Conservation (phyloP, 75 land plant species). For the Cunninghamia lanceolata region DNA sequence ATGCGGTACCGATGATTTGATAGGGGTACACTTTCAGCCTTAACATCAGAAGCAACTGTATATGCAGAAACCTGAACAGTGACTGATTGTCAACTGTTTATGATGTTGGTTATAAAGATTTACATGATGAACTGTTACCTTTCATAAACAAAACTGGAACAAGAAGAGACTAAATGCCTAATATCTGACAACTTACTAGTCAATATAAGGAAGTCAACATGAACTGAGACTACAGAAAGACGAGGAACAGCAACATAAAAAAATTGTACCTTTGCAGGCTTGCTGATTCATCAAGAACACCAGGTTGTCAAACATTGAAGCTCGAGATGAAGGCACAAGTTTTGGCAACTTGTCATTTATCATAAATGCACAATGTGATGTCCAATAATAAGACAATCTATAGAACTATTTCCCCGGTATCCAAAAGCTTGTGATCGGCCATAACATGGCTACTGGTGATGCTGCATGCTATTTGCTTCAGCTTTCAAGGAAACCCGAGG, state of each 20-base stretch:
- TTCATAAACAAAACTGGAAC: too few relatives aligned
- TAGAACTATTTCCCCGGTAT: conserved; percentile 26
- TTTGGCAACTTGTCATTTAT: conserved; percentile 27
- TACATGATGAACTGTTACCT: too few relatives aligned
- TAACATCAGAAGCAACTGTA: too few relatives aligned
- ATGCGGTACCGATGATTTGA: too few relatives aligned
- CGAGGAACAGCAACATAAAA: background rate
- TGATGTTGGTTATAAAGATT: too few relatives aligned
- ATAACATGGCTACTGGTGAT: conserved; percentile 23
- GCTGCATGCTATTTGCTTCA: conserved; percentile 29
- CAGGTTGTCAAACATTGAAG: background rate
- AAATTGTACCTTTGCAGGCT: background rate
- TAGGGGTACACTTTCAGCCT: too few relatives aligned
- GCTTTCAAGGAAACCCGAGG: conserved; percentile 26
- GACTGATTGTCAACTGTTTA: too few relatives aligned
- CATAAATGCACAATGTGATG: conserved; percentile 23
- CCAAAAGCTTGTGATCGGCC: conserved; percentile 15
- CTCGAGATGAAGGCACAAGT: conserved; percentile 3
- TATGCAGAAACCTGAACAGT: too few relatives aligned
- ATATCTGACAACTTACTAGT: too few relatives aligned
- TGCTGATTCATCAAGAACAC: conserved; percentile 12
- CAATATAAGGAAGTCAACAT: too few relatives aligned
- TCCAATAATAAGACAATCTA: conserved; percentile 32
- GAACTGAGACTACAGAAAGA: too few relatives aligned
- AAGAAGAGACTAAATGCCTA: too few relatives aligned